Evolutionary conservation across 2,329 filamentous ascomycete genomes (phyloP), one percentile per base, ranked within the genome.

Genomic region (Neonectria faginata): DNA sequence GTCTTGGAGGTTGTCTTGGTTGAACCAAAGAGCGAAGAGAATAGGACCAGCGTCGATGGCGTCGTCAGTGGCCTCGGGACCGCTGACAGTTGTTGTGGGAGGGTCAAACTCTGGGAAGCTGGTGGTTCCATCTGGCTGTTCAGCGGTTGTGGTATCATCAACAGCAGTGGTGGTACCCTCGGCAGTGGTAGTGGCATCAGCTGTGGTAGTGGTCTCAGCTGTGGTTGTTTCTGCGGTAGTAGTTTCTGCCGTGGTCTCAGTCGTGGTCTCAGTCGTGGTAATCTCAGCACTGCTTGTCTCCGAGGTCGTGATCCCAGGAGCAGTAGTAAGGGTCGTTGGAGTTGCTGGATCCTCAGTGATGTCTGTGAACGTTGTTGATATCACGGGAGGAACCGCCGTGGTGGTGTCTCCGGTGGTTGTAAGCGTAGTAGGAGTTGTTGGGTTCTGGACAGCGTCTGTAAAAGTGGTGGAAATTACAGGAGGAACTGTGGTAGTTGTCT

Each of bases 1-100:
- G 22, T 50, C 33, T 18, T 60, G 39, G 14, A 66, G 29, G 52
- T 56, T 57, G 27, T 64, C 64, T 12, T 57, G 39, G 52, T 66
- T 64, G 7, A 33, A 52, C 64, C 61, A 66, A 18, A 66, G 56
- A n/a, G 47, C 47, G 2, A 56, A 31, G 16, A 66, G 22, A 7
- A 64, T 51, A 10, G 64, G 47, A 2, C 48, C 56, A 29, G 54
- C 45, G 12, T 53, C 20, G 14, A 52, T 31, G 8, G 61, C 61
- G 3, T 29, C 42, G 12, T 42, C 42, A 3, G 56, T 64, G 2
- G 56, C 61, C 18, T 44, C 61, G 8, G 56, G n/a, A 11, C 50
- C 42, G 31, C 41, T 53, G 16, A 64, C 45, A 5, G 56, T 45
- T 1, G 61, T 42, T 5, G 42, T 59, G 3, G 61, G 50, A 18